phyloP scores from a whole-genome alignment of 129 eudicot genomes.

The Escallonia herrerae region DNA sequence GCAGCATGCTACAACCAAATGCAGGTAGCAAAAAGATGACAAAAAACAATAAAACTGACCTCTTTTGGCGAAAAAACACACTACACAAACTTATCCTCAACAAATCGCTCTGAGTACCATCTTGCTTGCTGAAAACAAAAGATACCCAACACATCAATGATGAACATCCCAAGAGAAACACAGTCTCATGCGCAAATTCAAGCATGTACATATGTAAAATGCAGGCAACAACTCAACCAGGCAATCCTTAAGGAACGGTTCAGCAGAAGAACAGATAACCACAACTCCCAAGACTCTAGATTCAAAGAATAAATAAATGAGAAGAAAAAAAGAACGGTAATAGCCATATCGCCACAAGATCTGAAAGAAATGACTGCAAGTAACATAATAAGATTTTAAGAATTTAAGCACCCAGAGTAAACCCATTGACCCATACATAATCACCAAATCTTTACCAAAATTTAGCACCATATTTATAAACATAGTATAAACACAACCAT shows the following conservation, averaged over 20 bases:
- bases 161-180: background rate
- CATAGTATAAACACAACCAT: background rate
- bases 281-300: no score
- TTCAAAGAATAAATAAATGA: no score
- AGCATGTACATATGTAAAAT: no score
- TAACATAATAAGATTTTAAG: background rate
- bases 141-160: conserved; percentile 1
- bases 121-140: background rate
- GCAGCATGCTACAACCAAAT: no score
- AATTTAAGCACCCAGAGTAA: background rate
- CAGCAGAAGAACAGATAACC: no score
- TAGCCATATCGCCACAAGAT: background rate
- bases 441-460: background rate
- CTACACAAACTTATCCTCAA: background rate
- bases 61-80: background rate
- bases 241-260: no score
- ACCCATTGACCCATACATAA: background rate
- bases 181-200: no score
- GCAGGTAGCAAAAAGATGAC: background rate
- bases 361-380: background rate
- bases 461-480: background rate
- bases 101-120: background rate
- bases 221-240: no score
- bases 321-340: background rate
- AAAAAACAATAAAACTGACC: background rate